These are phyloP conservation scores for Xylaria sp. DNA, from an alignment of 2,329 filamentous ascomycete genomes.

Conservation along the genomic window DNA sequence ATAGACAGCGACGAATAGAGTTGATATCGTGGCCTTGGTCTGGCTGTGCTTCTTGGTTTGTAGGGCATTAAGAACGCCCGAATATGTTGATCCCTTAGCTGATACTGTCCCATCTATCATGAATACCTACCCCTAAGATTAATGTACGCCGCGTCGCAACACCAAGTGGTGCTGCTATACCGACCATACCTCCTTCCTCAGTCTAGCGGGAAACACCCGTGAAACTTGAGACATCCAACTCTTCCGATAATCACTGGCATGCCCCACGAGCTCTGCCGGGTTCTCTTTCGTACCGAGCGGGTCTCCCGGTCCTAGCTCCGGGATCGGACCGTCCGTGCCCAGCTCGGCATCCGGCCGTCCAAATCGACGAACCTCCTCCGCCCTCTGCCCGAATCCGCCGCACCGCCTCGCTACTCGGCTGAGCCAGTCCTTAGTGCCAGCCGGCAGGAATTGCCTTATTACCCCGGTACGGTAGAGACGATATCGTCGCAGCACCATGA, in stretches of 20 bases:
- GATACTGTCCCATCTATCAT: not conserved
- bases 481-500: conserved; percentile 24
- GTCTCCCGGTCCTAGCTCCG: conserved; percentile 25
- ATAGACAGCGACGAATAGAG: too few species aligned
- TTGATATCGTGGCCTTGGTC: too few species aligned
- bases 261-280: conserved; percentile 30
- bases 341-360: conserved; percentile 29
- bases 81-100: not conserved
- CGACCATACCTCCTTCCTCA: conserved; percentile 18
- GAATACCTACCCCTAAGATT: not conserved
- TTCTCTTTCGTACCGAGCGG: conserved; percentile 31
- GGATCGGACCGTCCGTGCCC: conserved; percentile 29
- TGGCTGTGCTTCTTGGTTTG: too few species aligned
- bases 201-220: conserved; percentile 19
- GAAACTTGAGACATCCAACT: conserved; percentile 32
- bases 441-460: conserved; percentile 13
- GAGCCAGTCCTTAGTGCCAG: conserved; percentile 1
- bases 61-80: too few species aligned
- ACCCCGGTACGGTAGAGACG: conserved; percentile 24
- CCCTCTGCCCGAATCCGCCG: not conserved
- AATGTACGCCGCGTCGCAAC: not conserved
- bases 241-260: conserved; percentile 12
- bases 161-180: not conserved
- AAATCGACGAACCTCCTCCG: not conserved
- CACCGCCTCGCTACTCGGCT: not conserved